Base-by-base conservation (phyloP, 208 protist genomes). In the Borovskyia barvae region DNA sequence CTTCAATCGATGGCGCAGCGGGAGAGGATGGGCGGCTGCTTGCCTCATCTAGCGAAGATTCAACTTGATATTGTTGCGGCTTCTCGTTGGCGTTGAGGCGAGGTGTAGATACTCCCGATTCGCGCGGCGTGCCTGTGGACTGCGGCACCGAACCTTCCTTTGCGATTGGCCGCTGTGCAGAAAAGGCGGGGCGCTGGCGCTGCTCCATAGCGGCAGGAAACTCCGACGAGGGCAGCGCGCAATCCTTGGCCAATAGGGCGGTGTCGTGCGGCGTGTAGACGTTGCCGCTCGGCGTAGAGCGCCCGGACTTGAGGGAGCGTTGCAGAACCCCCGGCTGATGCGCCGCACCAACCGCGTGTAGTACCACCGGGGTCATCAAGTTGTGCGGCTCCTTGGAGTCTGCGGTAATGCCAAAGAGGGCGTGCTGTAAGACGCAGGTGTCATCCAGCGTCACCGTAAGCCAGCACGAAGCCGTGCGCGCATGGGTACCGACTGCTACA, bases 371-470 rank as follows among this genome's bases (percentile, higher is more conserved):
- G 29, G 54, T 37, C 14, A 32, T 41, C 51, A 54, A 54, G 26
- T 40, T 52, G 3, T 47, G 43, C 33, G 61, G 42, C 24, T 32
- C 20, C n/a, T 19, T 15, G n/a, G 47, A 45, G n/a, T 41, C 26
- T 2, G 45, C 4, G 20, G 54, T 20, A 29, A 62, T 42, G 36
- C 54, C 63, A 33, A 82, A 82, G 36, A 77, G 36, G 19, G 60
- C 66, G 53, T 82, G 76, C 28, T 75, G 66, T 40, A 82, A 37
- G 6, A 69, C 71, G 54, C 71, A 71, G 17, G 66, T 72, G 40
- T 82, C 70, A 15, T 65, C 56, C 49, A 78, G 45, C 35, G 35
- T 43, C 14, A 82, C 47, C 12, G 76, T 82, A 17, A 82, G 62
- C 76, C 76, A 82, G 66, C 76, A 82, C 26, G 76, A 53, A 14